Evolutionary conservation across 2,329 filamentous ascomycete species (phyloP), one percentile per base, ranked within the genome.

Genomic region (Paracoccidioides brasiliensis): DNA sequence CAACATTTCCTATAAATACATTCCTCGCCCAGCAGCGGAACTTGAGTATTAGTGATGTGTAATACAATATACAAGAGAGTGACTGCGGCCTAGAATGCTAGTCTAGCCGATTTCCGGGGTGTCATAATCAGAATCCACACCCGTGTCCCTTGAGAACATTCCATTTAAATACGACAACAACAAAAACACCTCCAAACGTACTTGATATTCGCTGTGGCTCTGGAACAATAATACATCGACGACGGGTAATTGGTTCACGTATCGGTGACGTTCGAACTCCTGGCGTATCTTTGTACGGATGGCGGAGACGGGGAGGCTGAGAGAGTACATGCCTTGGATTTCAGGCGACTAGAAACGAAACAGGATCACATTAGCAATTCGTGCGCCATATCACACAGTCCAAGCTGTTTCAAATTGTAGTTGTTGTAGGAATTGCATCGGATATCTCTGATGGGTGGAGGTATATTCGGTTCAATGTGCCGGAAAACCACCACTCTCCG

Each of bases 231-330:
- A 77, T 55, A 96, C 86, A 68, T 98, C 93, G 53, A 96, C 85
- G 35, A 91, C 87, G 53, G 80, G 80, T 55, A 97, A 75, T 76
- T 97, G 90, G 72, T 86, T 88, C 63, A 95, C 90, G 70, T 87
- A 96, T 78, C 93, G 81, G 76, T 97, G 85, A 69, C 89, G 82
- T 79, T 98, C 93, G 70, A 96, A 98, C 71, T 98, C 90, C 76
- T 97, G 87, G 70, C 93, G 83, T 71, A 97, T 86, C 76, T 94
- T 91, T 57, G 91, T 94, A 64, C 93, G 87, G 69, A 98, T 84
- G 60, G 81, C 79, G 43, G 91, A 87, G 54, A 96, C 84, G 54
- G 91, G 90, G 68, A 95, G 82, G 70, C 88, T 88, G 67, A 98
- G 78, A 60, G 86, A 87, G 82, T 98, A 98, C 89, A 97, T 95